Base-by-base conservation (phyloP, 2,329 filamentous ascomycete genomes). In the Verticillium albo-atrum region DNA sequence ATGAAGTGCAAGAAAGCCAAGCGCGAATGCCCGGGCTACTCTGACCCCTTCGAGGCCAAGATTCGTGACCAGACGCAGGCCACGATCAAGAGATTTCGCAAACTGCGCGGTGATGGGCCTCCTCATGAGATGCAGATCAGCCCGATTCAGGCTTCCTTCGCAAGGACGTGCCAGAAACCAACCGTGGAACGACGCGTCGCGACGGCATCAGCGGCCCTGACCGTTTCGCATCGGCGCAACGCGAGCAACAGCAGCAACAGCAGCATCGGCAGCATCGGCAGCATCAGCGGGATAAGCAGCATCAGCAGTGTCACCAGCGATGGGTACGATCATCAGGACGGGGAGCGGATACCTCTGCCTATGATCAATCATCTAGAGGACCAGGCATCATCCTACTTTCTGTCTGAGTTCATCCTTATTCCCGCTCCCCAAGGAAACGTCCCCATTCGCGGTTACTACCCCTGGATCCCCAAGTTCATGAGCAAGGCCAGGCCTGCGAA, bases 61-160 rank as follows among this genome's bases (percentile, higher is more conserved):
- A 62, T 68, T 5, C 66, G 64, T 25, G 66, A 68, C 58, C 66
- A 68, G 58, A 67, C 66, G 4, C 58, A 67, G 30, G 64, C 66
- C 15, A 66, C 64, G 6, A 68, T 68, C 54, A 64, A 63, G 57
- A 61, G 61, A 32, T 64, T 64, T 32, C 61, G 61, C 26, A 63
- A 60, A 47, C 56, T 61, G 23, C 57, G 62, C 28, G 62, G 61
- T 10, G 62, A 64, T 28, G 60, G 60, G 52, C 30, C 25, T 62
- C 62, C 6, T 58, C 56, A 1, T 57, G 59, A 26, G 62, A 62
- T 53, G 6, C 25, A 7, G 7, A 27, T 7, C 27, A 55, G n/a
- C 17, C 28, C 9, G 28, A 20, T 14, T 28, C 52, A 23, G 27
- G 17, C 28, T 20, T 10, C 52, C 15, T 54, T 30, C 30, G 23